Conservation (phyloP, 768 basidiomycete genomes). For the Arthromyces matolae region DNA sequence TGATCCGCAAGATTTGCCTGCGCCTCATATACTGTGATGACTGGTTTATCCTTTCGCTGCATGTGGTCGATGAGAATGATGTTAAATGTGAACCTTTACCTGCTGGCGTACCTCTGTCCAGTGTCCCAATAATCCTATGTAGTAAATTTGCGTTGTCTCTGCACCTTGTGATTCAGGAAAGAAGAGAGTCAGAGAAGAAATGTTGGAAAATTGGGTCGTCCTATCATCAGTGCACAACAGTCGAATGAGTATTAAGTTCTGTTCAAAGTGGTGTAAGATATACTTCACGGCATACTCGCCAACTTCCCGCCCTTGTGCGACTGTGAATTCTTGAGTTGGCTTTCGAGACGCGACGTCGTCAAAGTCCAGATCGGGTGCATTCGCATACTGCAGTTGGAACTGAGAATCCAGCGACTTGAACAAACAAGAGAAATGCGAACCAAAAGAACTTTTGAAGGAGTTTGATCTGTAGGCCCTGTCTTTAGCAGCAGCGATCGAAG, state of each 20-base stretch:
- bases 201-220: constrained; percentile 80
- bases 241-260: background rate
- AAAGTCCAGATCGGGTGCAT: constrained; percentile 79
- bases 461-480: constrained; percentile 75
- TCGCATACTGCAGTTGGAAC: constrained; percentile 55
- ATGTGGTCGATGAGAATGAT: constrained; percentile 3
- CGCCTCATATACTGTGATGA: constrained; percentile 84
- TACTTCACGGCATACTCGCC: constrained; percentile 86
- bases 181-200: constrained; percentile 79
- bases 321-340: constrained; percentile 68
- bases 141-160: constrained; percentile 73
- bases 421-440: constrained; percentile 39
- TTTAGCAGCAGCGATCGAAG: constrained; percentile 80
- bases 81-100: background rate
- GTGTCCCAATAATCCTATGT: constrained; percentile 79
- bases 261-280: constrained; percentile 16
- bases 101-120: constrained; percentile 63
- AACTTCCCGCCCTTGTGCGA: constrained; percentile 69
- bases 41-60: constrained; percentile 73
- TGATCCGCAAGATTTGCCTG: constrained; percentile 89
- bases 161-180: constrained; percentile 80
- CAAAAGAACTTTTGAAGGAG: constrained; percentile 66
- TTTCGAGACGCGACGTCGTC: constrained; percentile 58
- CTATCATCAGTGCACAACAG: constrained; percentile 33
- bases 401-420: background rate